Evolutionary conservation across 2,329 filamentous ascomycete species (phyloP).

Genomic region (Diaporthe eres): DNA sequence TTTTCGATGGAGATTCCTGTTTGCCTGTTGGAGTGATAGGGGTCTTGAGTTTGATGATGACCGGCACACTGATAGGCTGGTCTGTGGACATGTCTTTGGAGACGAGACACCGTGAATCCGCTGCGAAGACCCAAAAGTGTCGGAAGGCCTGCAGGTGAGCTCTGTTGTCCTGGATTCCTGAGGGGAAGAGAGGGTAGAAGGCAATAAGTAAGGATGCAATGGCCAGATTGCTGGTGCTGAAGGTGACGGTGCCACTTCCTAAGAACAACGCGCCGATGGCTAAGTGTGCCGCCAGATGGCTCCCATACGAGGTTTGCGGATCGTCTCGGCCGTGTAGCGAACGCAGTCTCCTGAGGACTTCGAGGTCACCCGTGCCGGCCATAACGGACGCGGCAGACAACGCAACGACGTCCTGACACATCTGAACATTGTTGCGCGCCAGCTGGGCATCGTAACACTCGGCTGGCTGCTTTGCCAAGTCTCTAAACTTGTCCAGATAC

Average conservation of each 20-base stretch:
- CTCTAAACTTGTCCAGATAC: constrained; percentile 89
- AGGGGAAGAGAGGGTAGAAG: constrained; percentile 95
- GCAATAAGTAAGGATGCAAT: constrained; percentile 88
- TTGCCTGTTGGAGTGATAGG: constrained; percentile 54
- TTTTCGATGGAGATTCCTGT: constrained; percentile 54
- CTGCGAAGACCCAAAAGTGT: constrained; percentile 96
- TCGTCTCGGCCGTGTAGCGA: constrained; percentile 91
- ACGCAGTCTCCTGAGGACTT: constrained; percentile 86
- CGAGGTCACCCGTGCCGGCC: constrained; percentile 93
- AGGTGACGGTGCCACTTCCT: constrained; percentile 91
- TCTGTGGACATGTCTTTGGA: constrained; percentile 89
- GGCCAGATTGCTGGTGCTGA: constrained; percentile 89
- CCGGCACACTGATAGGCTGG: constrained; percentile 80
- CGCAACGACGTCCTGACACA: constrained; percentile 91
- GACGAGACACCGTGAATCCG: constrained; percentile 89
- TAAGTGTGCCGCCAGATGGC: constrained; percentile 92
- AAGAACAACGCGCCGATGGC: constrained; percentile 93
- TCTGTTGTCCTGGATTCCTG: constrained; percentile 90
- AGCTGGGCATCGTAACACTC: constrained; percentile 85
- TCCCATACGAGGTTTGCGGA: constrained; percentile 88
- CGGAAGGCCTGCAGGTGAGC: constrained; percentile 96
- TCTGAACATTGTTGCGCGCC: constrained; percentile 84
- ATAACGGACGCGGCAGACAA: constrained; percentile 90
- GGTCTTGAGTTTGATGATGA: constrained; percentile 72
- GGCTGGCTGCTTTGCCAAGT: constrained; percentile 75